Base-by-base conservation (phyloP, 768 basidiomycete species). In the Leccinum subgranulosum region DNA sequence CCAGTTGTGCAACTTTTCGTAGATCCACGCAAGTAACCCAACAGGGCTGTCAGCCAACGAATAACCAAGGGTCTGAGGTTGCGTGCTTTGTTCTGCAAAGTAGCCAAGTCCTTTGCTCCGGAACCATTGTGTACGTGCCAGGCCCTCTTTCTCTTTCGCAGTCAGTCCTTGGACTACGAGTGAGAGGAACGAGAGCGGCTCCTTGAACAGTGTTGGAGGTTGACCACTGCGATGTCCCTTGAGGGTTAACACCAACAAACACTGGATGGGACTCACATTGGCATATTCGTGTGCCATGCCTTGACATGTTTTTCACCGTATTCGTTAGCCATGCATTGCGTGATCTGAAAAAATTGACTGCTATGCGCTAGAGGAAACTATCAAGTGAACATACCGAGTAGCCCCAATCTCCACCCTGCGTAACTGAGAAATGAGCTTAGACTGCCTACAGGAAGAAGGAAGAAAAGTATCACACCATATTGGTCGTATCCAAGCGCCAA, bases 51-150 rank as follows among this genome's bases (percentile, higher is more conserved):
- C 85, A 1, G 80, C 71, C 3, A 86, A 69, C 11, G 72, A 60
- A 60, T 86, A 86, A 0, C 81, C 84, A 4, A 83, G 63, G 0
- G 82, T 83, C 61, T 83, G 82, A 0, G 81, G 81, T 56, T 77
- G 74, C 1, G 81, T 82, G 19, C 49, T 27, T 23, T 79, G 78
- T 49, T 66, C 56, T 0, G 4, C 8, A 2, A 50, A 34, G 53
- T 79, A 79, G 14, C 75, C 78, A 0, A 3, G 6, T 4, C 75
- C 76, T 17, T 41, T 49, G 5, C 17, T 10, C 0, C 2, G 31
- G 61, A 71, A 69, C 63, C 66, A 62, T 1, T 36, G 27, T 1
- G 63, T 31, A 3, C 68, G 65, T 11, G 51, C 48, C 2, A 74
- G 34, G 1, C 65, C 69, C 1, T 62, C 64, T 5, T 64, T 64